phyloP scores from a whole-genome alignment of 768 basidiomycete species.

The Amanita inopinata region DNA sequence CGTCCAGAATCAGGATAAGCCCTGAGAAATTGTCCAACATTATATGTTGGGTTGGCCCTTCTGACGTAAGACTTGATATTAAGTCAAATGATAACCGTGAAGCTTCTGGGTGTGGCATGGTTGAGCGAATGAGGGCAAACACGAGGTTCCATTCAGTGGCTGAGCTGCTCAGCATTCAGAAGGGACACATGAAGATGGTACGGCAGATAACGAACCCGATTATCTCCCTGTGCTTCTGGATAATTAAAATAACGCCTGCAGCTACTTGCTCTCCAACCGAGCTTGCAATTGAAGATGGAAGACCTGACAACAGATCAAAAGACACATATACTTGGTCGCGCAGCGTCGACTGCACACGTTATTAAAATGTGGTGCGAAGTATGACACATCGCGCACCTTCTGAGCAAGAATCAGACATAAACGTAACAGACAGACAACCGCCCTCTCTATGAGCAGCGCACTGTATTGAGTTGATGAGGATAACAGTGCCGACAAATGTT shows the following conservation, averaged over 20 bases:
- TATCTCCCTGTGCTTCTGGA: slow-evolving; percentile 67
- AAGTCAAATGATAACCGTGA: slow-evolving; percentile 78
- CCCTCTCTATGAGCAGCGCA: slow-evolving; percentile 85
- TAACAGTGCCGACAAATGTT: slow-evolving; percentile 79
- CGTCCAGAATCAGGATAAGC: slow-evolving; percentile 72
- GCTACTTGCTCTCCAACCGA: slow-evolving; percentile 89
- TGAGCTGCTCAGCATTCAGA: slow-evolving; percentile 36
- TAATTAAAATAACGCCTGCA: slow-evolving; percentile 68
- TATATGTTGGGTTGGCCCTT: slow-evolving; percentile 51
- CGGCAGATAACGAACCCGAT: slow-evolving; percentile 40
- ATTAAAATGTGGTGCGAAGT: slow-evolving; percentile 4
- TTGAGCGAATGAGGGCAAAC: slow-evolving; percentile 79
- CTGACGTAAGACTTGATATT: slow-evolving; percentile 52
- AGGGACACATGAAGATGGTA: slow-evolving; percentile 1
- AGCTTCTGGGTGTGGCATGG: slow-evolving; percentile 80
- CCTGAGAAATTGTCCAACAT: slow-evolving; percentile 74
- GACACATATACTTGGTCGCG: slow-evolving; percentile 94
- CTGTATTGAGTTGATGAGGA: slow-evolving; percentile 75
- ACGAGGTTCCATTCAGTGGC: slow-evolving; percentile 95
- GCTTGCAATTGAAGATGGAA: slow-evolving; percentile 67
- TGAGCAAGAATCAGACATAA: slow-evolving; percentile 78
- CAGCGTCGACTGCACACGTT: slow-evolving; percentile 48
- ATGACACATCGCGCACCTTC: slow-evolving; percentile 37
- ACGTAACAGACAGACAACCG: slow-evolving; percentile 80
- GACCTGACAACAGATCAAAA: slow-evolving; percentile 77